Conservation (phyloP, 768 basidiomycete genomes). For the Kwoniella bestiolae region DNA sequence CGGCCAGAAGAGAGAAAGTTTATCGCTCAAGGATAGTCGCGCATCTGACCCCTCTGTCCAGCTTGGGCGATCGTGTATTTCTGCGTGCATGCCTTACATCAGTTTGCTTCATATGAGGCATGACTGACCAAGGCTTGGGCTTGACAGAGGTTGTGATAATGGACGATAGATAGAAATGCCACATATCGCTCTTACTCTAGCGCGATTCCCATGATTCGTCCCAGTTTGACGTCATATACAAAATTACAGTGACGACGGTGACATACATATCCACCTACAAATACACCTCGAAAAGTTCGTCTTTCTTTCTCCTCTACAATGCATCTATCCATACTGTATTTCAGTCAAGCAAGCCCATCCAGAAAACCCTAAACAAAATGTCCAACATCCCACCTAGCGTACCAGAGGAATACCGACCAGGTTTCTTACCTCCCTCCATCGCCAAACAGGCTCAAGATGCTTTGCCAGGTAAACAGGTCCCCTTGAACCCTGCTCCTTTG, state of each 20-base stretch:
- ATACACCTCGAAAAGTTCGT: not conserved
- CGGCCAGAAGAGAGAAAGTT: too few relatives aligned
- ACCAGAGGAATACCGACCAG: slow-evolving; percentile 54
- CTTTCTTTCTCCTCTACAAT: not conserved
- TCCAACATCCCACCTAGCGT: slow-evolving; percentile 46
- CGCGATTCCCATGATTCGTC: not conserved
- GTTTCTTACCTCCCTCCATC: slow-evolving; percentile 50
- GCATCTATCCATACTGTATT: too few relatives aligned
- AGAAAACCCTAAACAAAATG: slow-evolving; percentile 7
- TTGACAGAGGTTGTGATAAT: not conserved
- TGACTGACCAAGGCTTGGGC: too few relatives aligned
- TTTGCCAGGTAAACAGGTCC: slow-evolving; percentile 47
- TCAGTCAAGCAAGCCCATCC: not conserved
- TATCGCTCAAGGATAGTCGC: too few relatives aligned
- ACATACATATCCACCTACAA: not conserved
- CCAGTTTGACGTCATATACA: not conserved
- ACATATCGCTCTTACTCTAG: not conserved
- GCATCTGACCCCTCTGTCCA: too few relatives aligned
- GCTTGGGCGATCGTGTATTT: too few relatives aligned
- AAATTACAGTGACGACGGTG: not conserved
- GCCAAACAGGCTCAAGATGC: slow-evolving; percentile 53
- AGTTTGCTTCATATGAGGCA: too few relatives aligned
- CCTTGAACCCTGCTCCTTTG: slow-evolving; percentile 48
- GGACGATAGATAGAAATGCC: not conserved
- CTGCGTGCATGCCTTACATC: too few relatives aligned